Conservation (phyloP, 495 filamentous ascomycete species). For the Tuber magnatum region DNA sequence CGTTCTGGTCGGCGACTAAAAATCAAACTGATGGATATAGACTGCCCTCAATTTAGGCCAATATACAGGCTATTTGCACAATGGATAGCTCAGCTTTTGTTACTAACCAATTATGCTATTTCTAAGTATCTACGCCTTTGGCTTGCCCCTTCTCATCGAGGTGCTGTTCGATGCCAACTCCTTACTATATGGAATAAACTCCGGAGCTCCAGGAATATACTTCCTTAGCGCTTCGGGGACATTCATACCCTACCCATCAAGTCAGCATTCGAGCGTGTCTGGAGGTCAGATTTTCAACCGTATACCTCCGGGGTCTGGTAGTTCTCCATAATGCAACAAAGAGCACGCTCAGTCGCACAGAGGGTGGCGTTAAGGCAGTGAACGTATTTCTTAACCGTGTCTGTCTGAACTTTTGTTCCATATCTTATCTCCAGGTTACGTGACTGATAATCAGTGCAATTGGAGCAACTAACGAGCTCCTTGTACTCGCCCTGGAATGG, state of each 20-base stretch:
- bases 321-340: slow-evolving; percentile 95
- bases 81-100: neutral
- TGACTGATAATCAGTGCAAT: slow-evolving; percentile 93
- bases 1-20: neutral
- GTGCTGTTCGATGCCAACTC: slow-evolving; percentile 71
- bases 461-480: slow-evolving; percentile 89
- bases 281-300: slow-evolving; percentile 6
- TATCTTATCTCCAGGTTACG: slow-evolving; percentile 79
- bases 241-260: slow-evolving; percentile 56
- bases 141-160: slow-evolving; percentile 49
- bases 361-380: slow-evolving; percentile 89
- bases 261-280: slow-evolving; percentile 15
- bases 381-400: slow-evolving; percentile 82
- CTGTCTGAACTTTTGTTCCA: slow-evolving; percentile 69
- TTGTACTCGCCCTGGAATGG: slow-evolving; percentile 96
- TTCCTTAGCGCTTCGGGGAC: slow-evolving; percentile 83
- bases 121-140: slow-evolving; percentile 32
- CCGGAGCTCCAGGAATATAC: slow-evolving; percentile 82
- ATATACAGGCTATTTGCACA: neutral
- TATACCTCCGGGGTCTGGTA: slow-evolving; percentile 77
- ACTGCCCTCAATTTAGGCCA: neutral
- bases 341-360: slow-evolving; percentile 83
- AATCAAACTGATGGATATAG: neutral
- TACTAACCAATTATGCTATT: neutral
- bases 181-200: slow-evolving; percentile 81